Conservation (phyloP, 225 moss, liverwort and hornwort species). For the Takakia lepidozioides region DNA sequence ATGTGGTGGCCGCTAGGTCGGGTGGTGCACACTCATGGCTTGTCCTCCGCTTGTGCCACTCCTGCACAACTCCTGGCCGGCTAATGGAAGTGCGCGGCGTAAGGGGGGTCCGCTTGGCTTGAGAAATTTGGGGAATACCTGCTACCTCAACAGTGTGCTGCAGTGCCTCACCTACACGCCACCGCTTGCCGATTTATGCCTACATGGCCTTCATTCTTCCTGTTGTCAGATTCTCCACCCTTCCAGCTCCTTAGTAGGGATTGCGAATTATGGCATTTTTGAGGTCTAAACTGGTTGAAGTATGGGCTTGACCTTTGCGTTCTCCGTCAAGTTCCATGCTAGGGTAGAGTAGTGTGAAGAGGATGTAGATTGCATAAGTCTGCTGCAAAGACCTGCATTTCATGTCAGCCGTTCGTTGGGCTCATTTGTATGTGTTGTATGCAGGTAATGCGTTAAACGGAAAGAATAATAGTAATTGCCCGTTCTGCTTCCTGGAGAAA, state of each 20-base stretch:
- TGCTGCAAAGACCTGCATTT: no score
- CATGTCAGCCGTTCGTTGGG: no score
- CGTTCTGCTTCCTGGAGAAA: conserved; percentile 82
- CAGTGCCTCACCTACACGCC: conserved; percentile 87
- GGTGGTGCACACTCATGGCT: conserved; percentile 66
- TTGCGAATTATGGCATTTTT: no score
- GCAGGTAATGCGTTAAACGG: conserved; percentile 61
- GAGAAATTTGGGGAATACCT: conserved; percentile 80
- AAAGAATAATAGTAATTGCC: conserved; percentile 62
- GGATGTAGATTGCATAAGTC: no score
- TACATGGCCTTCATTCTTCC: conserved; percentile 55
- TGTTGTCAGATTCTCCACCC: conserved; percentile 35
- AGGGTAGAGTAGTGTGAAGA: no score
- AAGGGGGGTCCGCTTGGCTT: conserved; percentile 69
- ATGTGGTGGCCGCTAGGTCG: no score
- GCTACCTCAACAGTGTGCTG: conserved; percentile 82
- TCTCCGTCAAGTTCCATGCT: no score
- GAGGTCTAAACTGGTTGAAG: no score
- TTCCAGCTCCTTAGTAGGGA: conserved; percentile 2
- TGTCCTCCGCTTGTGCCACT: conserved; percentile 49
- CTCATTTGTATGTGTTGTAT: no score
- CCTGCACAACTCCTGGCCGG: conserved; percentile 50
- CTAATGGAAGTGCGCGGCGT: conserved; percentile 30
- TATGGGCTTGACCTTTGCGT: no score
- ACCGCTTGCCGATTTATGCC: conserved; percentile 72